Percentiles rank a stretch among this genome's conserved stretches.
These are phyloP conservation scores for Saccharomyces kudriavzevii DNA, from an alignment of 805 yeast species.

Conservation along the genomic window DNA sequence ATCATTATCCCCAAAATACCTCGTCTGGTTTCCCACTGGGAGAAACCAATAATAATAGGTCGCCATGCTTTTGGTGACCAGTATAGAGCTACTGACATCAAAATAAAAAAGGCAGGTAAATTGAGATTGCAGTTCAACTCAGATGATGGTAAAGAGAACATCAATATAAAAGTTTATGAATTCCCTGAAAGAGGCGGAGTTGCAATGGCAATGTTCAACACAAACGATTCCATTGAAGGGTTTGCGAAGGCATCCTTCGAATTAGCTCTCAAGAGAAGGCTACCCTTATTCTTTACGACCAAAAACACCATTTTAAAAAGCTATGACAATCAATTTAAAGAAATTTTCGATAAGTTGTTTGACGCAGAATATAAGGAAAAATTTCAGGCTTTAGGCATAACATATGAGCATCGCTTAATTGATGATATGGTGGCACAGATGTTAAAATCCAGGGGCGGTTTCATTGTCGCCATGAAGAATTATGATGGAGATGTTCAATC, in stretches of 20 bases:
- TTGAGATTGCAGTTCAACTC: slow-evolving; percentile 62
- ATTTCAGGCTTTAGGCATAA: slow-evolving; percentile 54
- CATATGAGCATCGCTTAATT: slow-evolving; percentile 73
- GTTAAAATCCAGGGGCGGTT: slow-evolving; percentile 80
- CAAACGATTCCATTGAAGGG: slow-evolving; percentile 66
- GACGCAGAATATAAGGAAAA: slow-evolving; percentile 48
- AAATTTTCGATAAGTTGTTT: slow-evolving; percentile 62
- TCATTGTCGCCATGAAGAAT: slow-evolving; percentile 70
- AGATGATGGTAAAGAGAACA: slow-evolving; percentile 30
- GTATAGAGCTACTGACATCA: slow-evolving; percentile 70
- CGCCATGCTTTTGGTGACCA: slow-evolving; percentile 85
- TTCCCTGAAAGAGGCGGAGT: slow-evolving; percentile 51
- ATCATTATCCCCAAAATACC: slow-evolving; percentile 73
- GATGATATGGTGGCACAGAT: slow-evolving; percentile 88
- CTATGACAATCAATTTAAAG: slow-evolving; percentile 77
- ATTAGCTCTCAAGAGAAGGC: slow-evolving; percentile 55
- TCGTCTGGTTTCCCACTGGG: slow-evolving; percentile 71
- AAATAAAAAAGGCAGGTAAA: slow-evolving; percentile 53
- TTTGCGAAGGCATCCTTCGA: slow-evolving; percentile 80
- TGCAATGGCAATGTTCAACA: slow-evolving; percentile 76
- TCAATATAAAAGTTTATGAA: slow-evolving; percentile 42
- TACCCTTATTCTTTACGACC: slow-evolving; percentile 63
- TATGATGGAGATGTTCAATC: slow-evolving; percentile 84
- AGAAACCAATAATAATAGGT: slow-evolving; percentile 74
- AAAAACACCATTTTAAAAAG: slow-evolving; percentile 76